These are phyloP conservation scores for Fusarium dimerum DNA, from an alignment of 2,329 filamentous ascomycete species.

Conservation along the genomic window DNA sequence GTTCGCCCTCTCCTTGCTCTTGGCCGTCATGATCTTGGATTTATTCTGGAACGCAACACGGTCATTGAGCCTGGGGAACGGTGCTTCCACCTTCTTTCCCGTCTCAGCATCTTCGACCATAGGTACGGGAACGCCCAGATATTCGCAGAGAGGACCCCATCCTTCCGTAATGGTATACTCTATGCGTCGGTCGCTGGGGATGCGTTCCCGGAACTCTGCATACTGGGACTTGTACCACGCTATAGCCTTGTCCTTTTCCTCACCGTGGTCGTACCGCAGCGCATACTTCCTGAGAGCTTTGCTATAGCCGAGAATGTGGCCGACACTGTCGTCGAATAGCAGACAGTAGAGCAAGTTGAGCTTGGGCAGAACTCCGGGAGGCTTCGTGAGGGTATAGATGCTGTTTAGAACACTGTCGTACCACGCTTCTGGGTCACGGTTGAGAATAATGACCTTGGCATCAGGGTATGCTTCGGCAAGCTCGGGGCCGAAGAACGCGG, in stretches of 20 bases:
- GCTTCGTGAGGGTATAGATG: conserved; percentile 33
- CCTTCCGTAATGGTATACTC: conserved; percentile 42
- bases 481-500: conserved; percentile 50
- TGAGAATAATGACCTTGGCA: conserved; percentile 42
- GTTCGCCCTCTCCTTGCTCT: conserved; percentile 25
- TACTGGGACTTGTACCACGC: conserved; percentile 41
- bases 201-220: conserved; percentile 35
- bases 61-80: conserved; percentile 37
- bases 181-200: conserved; percentile 36
- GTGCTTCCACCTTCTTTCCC: conserved; percentile 33
- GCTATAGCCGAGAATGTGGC: conserved; percentile 30
- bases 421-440: conserved; percentile 42
- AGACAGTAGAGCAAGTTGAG: conserved; percentile 32
- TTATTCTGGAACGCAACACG: conserved; percentile 25
- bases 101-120: conserved; percentile 31
- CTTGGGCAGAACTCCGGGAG: conserved; percentile 24
- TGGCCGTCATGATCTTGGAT: conserved; percentile 5
- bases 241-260: conserved; percentile 39
- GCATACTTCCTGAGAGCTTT: conserved; percentile 27
- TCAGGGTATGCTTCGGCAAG: conserved; percentile 36
- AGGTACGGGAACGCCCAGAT: conserved; percentile 41
- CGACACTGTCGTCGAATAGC: conserved; percentile 26
- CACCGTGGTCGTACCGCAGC: conserved; percentile 33
- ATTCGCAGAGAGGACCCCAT: conserved; percentile 44
- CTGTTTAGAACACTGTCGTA: conserved; percentile 29